Evolutionary conservation across 2,329 filamentous ascomycete genomes (phyloP), one percentile per base, ranked within the genome.

Genomic region (Penicillium nordicum): DNA sequence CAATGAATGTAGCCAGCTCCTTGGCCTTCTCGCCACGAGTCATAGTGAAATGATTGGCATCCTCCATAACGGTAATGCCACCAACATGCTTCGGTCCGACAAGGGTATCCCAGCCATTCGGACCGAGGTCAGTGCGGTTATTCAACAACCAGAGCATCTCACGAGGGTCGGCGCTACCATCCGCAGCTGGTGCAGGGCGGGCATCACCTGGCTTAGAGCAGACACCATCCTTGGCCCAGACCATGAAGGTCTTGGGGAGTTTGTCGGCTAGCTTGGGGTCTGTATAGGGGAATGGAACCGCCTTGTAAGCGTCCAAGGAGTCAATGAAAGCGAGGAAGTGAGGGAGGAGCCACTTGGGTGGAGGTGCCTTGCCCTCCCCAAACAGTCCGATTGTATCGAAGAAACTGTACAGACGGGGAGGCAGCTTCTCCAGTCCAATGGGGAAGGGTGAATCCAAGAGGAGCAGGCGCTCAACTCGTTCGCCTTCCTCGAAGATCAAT

Each of bases 391-490:
- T 72, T 9, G 70, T 68, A 55, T 79, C 73, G 61, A 79, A 80
- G 72, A 79, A 80, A 55, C 77, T 72, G 65, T 82, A 80, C 16
- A 82, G 71, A 32, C 75, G 74, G 21, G 72, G 69, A 3, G 88
- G 88, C 1, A 89, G 80, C 21, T 85, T 84, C 72, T 90, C 85
- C 8, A 92, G 83, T 8, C 84, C 85, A 57, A 86, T 77, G 1
- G 87, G 87, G 67, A 83, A 86, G 0, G 87, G 87, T 0, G 85
- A 79, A 66, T 90, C 87, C 47, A 90, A 83, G 50, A 89, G 77
- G 51, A 89, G 78, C 11, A 89, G 77, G 50, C 82, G 76, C 5
- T 83, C 81, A 4, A 88, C 84, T 18, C 68, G 68, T 43, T 88
- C 82, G 16, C 82, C 82, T 3, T 78, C 79, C 59, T 80, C 79